Percentiles rank a stretch among this genome's conserved stretches.
These are phyloP conservation scores for Chondrostereum purpureum DNA, from an alignment of 1,284 basidiomycete species.

Conservation along the genomic window DNA sequence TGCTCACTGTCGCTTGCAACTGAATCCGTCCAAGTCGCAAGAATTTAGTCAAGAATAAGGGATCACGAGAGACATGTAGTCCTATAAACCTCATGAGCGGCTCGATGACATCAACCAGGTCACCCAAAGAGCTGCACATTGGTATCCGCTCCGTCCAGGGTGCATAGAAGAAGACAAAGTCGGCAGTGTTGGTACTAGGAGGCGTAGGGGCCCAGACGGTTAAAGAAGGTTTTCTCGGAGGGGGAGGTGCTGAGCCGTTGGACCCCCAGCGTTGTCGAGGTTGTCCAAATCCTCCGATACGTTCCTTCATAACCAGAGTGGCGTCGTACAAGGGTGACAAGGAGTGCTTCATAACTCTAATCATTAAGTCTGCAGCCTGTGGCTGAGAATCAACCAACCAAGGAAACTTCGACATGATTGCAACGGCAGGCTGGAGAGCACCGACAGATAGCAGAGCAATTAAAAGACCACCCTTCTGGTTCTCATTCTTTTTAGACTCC, in stretches of 20 bases:
- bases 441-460: slow-evolving; percentile 84
- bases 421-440: slow-evolving; percentile 70
- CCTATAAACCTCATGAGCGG: slow-evolving; percentile 74
- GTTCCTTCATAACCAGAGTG: slow-evolving; percentile 42
- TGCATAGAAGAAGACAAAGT: slow-evolving; percentile 88
- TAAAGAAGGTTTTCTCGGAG: slow-evolving; percentile 51
- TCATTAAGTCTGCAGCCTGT: slow-evolving; percentile 79
- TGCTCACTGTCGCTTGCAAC: slow-evolving; percentile 34
- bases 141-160: slow-evolving; percentile 74
- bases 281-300: slow-evolving; percentile 52
- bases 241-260: slow-evolving; percentile 43
- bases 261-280: slow-evolving; percentile 58
- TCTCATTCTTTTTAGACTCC: slow-evolving; percentile 50
- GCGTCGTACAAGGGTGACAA: slow-evolving; percentile 65
- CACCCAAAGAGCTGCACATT: slow-evolving; percentile 54
- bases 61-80: slow-evolving; percentile 69
- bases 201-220: slow-evolving; percentile 73
- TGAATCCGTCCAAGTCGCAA: slow-evolving; percentile 51
- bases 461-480: slow-evolving; percentile 81
- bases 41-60: slow-evolving; percentile 56
- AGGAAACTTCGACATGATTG: slow-evolving; percentile 77
- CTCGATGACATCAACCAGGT: slow-evolving; percentile 68
- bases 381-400: slow-evolving; percentile 82
- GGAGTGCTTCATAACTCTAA: slow-evolving; percentile 68
- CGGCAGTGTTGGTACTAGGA: slow-evolving; percentile 59